Base-by-base conservation (phyloP, 768 basidiomycete species). In the Termitomyces sp. region DNA sequence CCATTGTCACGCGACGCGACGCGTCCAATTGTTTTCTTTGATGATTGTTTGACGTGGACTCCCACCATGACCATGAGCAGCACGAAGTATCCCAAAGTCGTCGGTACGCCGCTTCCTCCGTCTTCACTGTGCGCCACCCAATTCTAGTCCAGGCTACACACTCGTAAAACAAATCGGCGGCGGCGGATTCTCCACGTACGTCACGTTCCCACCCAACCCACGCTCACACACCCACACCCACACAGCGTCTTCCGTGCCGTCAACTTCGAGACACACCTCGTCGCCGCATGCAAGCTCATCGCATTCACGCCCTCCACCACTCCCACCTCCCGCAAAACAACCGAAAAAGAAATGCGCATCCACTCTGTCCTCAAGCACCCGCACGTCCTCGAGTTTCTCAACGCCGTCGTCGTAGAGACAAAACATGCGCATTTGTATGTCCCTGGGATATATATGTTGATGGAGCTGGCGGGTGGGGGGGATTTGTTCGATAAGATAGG, bases 401-500 rank as follows among this genome's bases (percentile, higher is more conserved):
- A 89, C 54, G 90, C 89, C 0, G 84, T 88, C 35, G 76, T 92
- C 3, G 88, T 94, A 0, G 93, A 95, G 64, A 70, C 75, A 18
- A 83, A 86, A 62, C 82, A 84, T 45, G 75, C 75, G 39, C 70
- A 78, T 54, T 66, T 77, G 40, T 95, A 88, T 69, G 74, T 88
- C 0, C 90, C 94, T 0, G 96, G 91, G 0, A 82, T 94, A 22
- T 99, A 98, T 70, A 93, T 99, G 83, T 76, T 98, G 20, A 76
- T 99, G 68, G 97, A 98, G 72, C 78, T 96, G 38, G 97, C 96
- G 0, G 87, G 87, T 1, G 96, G 95, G 22, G 97, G 97, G 0
- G 97, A 98, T 73, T 76, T 99, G 36, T 99, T 99, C 72, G 97
- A 99, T 74, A 99, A 98, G 79, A 99, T 99, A 55, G 92, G 96